Evolutionary conservation across 768 basidiomycete genomes (phyloP).

Genomic region (Lentinula edodes): DNA sequence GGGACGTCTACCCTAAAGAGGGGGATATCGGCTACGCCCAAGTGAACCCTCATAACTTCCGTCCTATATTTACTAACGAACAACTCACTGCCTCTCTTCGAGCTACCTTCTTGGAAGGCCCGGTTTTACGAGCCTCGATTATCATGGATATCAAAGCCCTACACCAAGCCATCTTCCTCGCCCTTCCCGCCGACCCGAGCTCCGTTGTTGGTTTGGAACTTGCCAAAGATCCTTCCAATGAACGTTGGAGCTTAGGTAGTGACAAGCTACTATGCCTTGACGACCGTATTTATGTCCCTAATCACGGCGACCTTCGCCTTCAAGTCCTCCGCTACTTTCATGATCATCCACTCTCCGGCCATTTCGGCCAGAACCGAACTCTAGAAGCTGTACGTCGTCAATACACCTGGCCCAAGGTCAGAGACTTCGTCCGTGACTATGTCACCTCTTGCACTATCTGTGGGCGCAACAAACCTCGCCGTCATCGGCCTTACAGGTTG

Average conservation of each 20-base stretch:
- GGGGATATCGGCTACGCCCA: slow-evolving; percentile 18
- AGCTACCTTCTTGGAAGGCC: slow-evolving; percentile 9
- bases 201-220: neutral
- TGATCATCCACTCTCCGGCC: slow-evolving; percentile 21
- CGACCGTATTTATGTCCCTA: slow-evolving; percentile 6
- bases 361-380: slow-evolving; percentile 24
- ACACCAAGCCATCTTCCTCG: slow-evolving; percentile 10
- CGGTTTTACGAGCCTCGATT: slow-evolving; percentile 13
- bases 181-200: neutral
- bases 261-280: neutral
- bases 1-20: slow-evolving; percentile 22
- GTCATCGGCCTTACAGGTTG: slow-evolving; percentile 11
- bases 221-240: neutral
- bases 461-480: slow-evolving; percentile 15
- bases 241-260: neutral
- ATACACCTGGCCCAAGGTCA: slow-evolving; percentile 6
- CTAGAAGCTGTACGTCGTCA: neutral
- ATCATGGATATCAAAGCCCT: slow-evolving; percentile 16
- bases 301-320: slow-evolving; percentile 15
- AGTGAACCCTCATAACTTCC: slow-evolving; percentile 18
- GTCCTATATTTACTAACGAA: slow-evolving; percentile 16
- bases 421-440: slow-evolving; percentile 10
- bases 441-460: slow-evolving; percentile 21
- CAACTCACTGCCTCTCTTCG: slow-evolving; percentile 14
- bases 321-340: slow-evolving; percentile 17